Evolutionary conservation across 1,284 basidiomycete species (phyloP).

Genomic region (Cryptococcus sp.): DNA sequence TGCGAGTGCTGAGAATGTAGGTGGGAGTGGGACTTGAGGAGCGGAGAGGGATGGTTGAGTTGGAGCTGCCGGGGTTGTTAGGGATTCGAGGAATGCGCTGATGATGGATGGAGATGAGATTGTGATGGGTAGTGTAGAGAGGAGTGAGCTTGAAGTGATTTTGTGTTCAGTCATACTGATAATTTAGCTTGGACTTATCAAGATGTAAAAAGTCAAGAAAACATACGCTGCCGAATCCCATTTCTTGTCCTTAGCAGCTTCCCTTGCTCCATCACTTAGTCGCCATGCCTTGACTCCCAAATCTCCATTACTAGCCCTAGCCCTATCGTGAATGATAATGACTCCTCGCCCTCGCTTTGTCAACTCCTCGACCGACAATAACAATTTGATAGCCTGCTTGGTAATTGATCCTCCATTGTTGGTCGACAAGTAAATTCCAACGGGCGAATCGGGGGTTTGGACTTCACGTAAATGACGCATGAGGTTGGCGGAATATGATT

Average conservation of each 20-base stretch:
- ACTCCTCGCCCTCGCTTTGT: constrained; percentile 68
- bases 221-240: constrained; percentile 79
- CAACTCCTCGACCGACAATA: constrained; percentile 65
- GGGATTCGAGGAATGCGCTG: constrained; percentile 73
- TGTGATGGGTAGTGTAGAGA: constrained; percentile 84
- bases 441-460: constrained; percentile 87
- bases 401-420: constrained; percentile 88
- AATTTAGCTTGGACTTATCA: not conserved
- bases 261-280: constrained; percentile 75
- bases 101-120: constrained; percentile 83
- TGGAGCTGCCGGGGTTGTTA: constrained; percentile 53
- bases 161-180: constrained; percentile 75
- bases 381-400: constrained; percentile 82
- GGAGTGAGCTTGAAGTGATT: constrained; percentile 82
- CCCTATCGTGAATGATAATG: constrained; percentile 79
- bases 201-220: not conserved
- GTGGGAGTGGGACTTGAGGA: constrained; percentile 46
- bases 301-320: constrained; percentile 66
- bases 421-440: constrained; percentile 94
- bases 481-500: constrained; percentile 40
- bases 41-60: constrained; percentile 35
- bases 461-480: constrained; percentile 57
- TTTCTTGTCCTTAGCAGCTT: constrained; percentile 77
- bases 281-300: constrained; percentile 88
- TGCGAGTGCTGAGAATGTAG: constrained; percentile 53